Evolutionary conservation across 2,329 filamentous ascomycete species (phyloP).

Genomic region (Sporothrix schenckii): DNA sequence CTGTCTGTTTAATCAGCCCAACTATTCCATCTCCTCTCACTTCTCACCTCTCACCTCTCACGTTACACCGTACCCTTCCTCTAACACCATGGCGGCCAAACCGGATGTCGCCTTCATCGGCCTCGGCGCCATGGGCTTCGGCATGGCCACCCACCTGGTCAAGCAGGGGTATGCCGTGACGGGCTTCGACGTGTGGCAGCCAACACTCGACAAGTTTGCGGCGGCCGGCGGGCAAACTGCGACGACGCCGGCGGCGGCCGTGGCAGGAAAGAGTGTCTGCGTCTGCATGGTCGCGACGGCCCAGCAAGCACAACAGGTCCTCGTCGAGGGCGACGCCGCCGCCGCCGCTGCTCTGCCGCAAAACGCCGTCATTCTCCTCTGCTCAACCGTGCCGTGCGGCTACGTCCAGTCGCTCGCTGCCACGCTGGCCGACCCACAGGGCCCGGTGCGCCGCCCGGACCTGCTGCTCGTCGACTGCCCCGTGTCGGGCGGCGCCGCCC

Average conservation of each 20-base stretch:
- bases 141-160: slow-evolving; percentile 76
- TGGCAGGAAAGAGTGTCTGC: slow-evolving; percentile 61
- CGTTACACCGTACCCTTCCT: background rate
- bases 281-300: slow-evolving; percentile 78
- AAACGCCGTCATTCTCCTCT: slow-evolving; percentile 65
- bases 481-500: slow-evolving; percentile 69
- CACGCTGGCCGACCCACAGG: slow-evolving; percentile 57
- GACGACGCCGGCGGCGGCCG: slow-evolving; percentile 63
- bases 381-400: slow-evolving; percentile 69
- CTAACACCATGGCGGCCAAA: slow-evolving; percentile 42
- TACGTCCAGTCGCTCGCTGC: slow-evolving; percentile 64
- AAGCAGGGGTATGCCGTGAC: slow-evolving; percentile 67
- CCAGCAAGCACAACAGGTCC: slow-evolving; percentile 56
- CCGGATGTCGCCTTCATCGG: slow-evolving; percentile 66
- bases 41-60: background rate
- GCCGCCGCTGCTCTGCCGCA: slow-evolving; percentile 55
- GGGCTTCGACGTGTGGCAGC: slow-evolving; percentile 71
- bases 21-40: background rate
- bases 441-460: slow-evolving; percentile 61
- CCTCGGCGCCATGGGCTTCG: slow-evolving; percentile 80
- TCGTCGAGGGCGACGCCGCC: slow-evolving; percentile 62
- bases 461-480: slow-evolving; percentile 71
- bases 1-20: background rate
- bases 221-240: slow-evolving; percentile 63
- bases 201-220: slow-evolving; percentile 67